Evolutionary conservation across 116 monocot species (phyloP), one percentile per base, ranked within the genome.

Genomic region (Posidonia oceanica): DNA sequence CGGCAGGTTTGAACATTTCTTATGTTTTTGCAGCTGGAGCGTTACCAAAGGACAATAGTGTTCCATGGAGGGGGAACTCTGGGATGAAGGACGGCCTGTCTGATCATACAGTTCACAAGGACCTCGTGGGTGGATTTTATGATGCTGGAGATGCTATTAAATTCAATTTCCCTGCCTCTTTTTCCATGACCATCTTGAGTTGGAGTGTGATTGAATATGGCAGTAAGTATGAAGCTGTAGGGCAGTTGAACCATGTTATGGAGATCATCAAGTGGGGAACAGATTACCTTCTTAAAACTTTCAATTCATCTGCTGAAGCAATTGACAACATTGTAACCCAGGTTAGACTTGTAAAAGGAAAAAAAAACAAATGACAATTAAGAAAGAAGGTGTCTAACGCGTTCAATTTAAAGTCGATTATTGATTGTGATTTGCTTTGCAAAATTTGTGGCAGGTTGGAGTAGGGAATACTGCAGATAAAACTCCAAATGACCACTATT

Each of bases 131-230:
- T 0, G 94, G 94, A 17, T 94, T 75, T 72, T 94, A 94, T 38
- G 94, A 94, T 39, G 94, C 84, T 4, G 90, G 94, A 8, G 87
- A 87, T 41, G 94, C 94, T 23, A 85, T 90, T 41, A 94, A 94
- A 75, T 94, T 87, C 87, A 89, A 94, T 69, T 94, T 94, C 53
- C 94, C 90, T 14, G 60, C 79, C 44, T 83, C 90, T 20, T 94
- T 89, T 61, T 77, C 94, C 60, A 83, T 90, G 80, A 94, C 94
- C 42, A 79, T 94, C 76, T 78, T 94, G 36, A 94, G 94, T 69
- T 94, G 94, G 94, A 94, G 94, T 39, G 94, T 90, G 65, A 89
- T 94, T 18, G 94, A 94, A 79, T 94, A 94, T 79, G 77, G 81
- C 36, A 77, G 76, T 40, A 94, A 87, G 81, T 94, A 89, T 53